These are phyloP conservation scores for Citrus trifoliata DNA, from an alignment of 345 rosid genomes.

Conservation along the genomic window DNA sequence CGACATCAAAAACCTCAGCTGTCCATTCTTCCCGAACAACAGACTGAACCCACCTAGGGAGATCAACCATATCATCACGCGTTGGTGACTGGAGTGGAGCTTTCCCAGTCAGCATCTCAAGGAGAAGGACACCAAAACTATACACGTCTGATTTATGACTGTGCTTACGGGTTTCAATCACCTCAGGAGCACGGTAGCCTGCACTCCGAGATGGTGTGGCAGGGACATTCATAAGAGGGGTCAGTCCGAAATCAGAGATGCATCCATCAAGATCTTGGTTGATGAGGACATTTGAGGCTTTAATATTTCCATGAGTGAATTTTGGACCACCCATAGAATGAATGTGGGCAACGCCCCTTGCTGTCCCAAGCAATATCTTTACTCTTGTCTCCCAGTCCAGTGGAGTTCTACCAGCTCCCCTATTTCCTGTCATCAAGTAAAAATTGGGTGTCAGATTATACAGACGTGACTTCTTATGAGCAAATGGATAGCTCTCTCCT, in stretches of 20 bases:
- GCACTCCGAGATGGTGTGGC: conserved; percentile 52
- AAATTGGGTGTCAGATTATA: background rate
- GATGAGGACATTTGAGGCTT: conserved; percentile 78
- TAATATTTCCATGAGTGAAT: conserved; percentile 79
- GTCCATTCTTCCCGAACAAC: conserved; percentile 95
- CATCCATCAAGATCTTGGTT: conserved; percentile 51
- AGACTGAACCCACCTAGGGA: conserved; percentile 89
- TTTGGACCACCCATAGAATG: conserved; percentile 71
- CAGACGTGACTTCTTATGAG: background rate
- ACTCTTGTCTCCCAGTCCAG: conserved; percentile 73
- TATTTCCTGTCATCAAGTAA: conserved; percentile 42
- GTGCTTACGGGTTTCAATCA: conserved; percentile 69
- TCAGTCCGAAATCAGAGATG: conserved; percentile 64
- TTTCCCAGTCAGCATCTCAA: conserved; percentile 81
- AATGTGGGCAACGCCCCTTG: conserved; percentile 70
- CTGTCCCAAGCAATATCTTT: conserved; percentile 61
- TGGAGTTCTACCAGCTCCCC: conserved; percentile 52
- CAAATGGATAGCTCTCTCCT: background rate
- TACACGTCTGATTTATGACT: conserved; percentile 68
- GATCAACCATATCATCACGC: conserved; percentile 72
- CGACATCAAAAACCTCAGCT: conserved; percentile 82
- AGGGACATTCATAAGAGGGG: conserved; percentile 66
- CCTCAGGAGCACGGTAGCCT: conserved; percentile 80
- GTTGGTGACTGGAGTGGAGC: conserved; percentile 68
- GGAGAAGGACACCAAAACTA: conserved; percentile 75